These are phyloP conservation scores for Penicillium sp. DNA, from an alignment of 2,329 filamentous ascomycete species.

Conservation along the genomic window DNA sequence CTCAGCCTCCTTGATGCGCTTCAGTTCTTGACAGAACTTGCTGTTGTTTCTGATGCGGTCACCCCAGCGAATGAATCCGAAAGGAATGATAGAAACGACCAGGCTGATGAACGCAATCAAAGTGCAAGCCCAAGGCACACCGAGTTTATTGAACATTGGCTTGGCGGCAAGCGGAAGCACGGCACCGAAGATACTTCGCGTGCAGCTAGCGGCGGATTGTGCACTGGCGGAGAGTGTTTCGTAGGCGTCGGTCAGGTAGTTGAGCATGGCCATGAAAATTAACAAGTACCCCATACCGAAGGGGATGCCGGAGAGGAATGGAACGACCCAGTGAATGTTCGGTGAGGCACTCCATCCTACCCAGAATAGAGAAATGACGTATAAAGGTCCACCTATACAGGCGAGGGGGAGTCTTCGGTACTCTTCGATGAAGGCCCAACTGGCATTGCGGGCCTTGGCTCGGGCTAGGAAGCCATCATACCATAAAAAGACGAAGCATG, in stretches of 20 bases:
- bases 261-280: constrained; percentile 67
- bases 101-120: constrained; percentile 44
- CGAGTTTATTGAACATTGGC: constrained; percentile 45
- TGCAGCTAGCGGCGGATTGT: constrained; percentile 56
- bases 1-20: constrained; percentile 37
- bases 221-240: constrained; percentile 65
- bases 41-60: constrained; percentile 42
- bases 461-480: constrained; percentile 65
- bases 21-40: constrained; percentile 45
- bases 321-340: constrained; percentile 44
- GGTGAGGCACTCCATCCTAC: constrained; percentile 35
- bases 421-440: constrained; percentile 29
- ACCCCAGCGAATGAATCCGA: constrained; percentile 47
- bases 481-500: constrained; percentile 63
- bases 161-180: constrained; percentile 58
- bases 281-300: constrained; percentile 65
- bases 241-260: constrained; percentile 68
- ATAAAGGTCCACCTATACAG: constrained; percentile 68
- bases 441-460: constrained; percentile 47
- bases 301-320: constrained; percentile 62
- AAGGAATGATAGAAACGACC: constrained; percentile 43
- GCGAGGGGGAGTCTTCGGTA: constrained; percentile 72
- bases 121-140: constrained; percentile 47
- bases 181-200: constrained; percentile 55
- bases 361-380: constrained; percentile 56